Conservation (phyloP, 768 basidiomycete species). For the Chiua virens region DNA sequence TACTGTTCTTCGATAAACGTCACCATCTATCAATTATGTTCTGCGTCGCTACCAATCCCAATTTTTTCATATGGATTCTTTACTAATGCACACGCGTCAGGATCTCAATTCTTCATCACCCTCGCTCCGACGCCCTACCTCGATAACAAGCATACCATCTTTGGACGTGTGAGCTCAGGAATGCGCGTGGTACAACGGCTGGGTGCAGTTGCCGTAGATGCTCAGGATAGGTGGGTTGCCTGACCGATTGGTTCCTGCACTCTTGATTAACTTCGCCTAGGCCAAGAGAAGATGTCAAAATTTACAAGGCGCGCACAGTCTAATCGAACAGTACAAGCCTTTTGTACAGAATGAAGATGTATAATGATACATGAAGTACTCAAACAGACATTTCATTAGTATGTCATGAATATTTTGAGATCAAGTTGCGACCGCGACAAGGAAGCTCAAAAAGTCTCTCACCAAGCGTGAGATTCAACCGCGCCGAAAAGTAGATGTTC, state of each 20-base stretch:
- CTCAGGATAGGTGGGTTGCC: conserved; percentile 72
- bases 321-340: background rate
- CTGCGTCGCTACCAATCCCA: too few species aligned
- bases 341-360: too few species aligned
- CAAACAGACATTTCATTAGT: too few species aligned
- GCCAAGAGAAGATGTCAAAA: conserved; percentile 82
- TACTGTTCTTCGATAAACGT: too few species aligned
- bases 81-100: conserved; percentile 40
- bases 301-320: conserved; percentile 63
- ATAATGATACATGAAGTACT: too few species aligned
- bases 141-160: conserved; percentile 85
- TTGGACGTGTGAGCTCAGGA: conserved; percentile 86
- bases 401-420: too few species aligned
- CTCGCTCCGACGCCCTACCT: conserved; percentile 81
- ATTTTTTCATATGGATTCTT: background rate
- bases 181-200: conserved; percentile 92
- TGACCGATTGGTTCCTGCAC: background rate
- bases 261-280: conserved; percentile 28
- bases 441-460: too few species aligned
- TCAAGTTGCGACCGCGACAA: too few species aligned
- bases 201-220: conserved; percentile 87
- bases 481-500: too few species aligned
- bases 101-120: conserved; percentile 94
- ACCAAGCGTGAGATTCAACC: too few species aligned
- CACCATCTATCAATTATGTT: too few species aligned